Evolutionary conservation across 768 basidiomycete genomes (phyloP), one percentile per base, ranked within the genome.

Genomic region (Naganishia antarctica): DNA sequence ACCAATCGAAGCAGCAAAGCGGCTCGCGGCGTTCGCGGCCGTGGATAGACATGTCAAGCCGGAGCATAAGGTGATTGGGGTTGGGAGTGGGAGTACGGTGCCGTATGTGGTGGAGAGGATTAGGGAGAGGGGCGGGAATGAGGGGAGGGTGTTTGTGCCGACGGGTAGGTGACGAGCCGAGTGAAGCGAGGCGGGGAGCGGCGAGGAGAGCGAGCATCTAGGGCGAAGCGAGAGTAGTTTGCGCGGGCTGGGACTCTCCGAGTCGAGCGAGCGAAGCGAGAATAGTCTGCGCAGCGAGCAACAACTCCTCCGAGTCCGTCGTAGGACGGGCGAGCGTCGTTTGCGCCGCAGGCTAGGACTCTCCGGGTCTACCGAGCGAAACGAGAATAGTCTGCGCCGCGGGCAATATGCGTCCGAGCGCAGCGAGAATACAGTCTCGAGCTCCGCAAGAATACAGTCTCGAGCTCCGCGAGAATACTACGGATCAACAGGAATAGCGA

Each of bases 41-140:
- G 94, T 99, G 1, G 94, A 98, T 75, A 83, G 85, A 53, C 88
- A 97, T 78, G 82, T 99, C 32, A 82, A 82, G 62, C 84, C 87
- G 28, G 83, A 90, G 70, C 87, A 97, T 79, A 87, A 86, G 81
- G 92, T 89, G 70, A 77, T 80, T 34, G 80, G 80, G 15, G 78
- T 80, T 23, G 80, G 80, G 43, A 74, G 73, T 6, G 78, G 78
- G 8, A 75, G 91, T 8, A 97, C 92, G 1, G 92, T 97, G 0
- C 91, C 91, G 3, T 99, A 94, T 73, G 92, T 98, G 58, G 92
- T 99, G 25, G 92, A 99, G 70, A 83, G 92, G 59, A 93, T 99
- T 63, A 83, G 91, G 12, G 83, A 87, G 66, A 91, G 96, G 76
- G 84, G 83, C 34, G 80, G 83, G 13, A 99, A 99, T 81, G 83